phyloP scores from a whole-genome alignment of 345 rosid genomes.

The Corchorus olitorius region DNA sequence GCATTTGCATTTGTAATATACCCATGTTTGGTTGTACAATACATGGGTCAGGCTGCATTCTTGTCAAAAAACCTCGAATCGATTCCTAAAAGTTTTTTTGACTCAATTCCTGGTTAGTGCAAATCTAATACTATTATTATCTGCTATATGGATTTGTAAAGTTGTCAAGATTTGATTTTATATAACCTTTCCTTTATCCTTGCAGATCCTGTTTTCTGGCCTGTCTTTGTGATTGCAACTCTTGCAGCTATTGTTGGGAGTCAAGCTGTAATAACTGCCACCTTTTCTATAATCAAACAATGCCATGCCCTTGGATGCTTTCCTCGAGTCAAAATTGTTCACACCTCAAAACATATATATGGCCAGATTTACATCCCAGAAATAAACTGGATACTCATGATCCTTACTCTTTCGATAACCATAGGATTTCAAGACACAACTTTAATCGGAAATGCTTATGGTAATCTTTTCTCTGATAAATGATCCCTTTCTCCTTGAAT shows the following conservation, averaged over 20 bases:
- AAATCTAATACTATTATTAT: not conserved
- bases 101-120: conserved; percentile 77
- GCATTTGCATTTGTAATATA: conserved; percentile 73
- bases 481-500: not conserved
- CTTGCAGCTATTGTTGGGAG: conserved; percentile 93
- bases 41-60: conserved; percentile 98
- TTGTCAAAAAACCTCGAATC: conserved; percentile 62
- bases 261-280: conserved; percentile 87
- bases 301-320: conserved; percentile 97
- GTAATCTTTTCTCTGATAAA: conserved; percentile 37
- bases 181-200: conserved; percentile 27
- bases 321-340: conserved; percentile 92
- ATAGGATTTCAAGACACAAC: conserved; percentile 78
- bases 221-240: conserved; percentile 84
- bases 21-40: conserved; percentile 94
- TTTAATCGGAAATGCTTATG: conserved; percentile 91
- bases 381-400: conserved; percentile 96
- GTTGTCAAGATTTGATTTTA: conserved; percentile 10
- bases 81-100: conserved; percentile 60
- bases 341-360: conserved; percentile 76
- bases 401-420: conserved; percentile 79
- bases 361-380: conserved; percentile 97
- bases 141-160: conserved; percentile 3
- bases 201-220: conserved; percentile 85
- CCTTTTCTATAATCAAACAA: conserved; percentile 87